Evolutionary conservation across 2,329 filamentous ascomycete species (phyloP), one percentile per base, ranked within the genome.

Genomic region (Ophiostoma fasciatum): DNA sequence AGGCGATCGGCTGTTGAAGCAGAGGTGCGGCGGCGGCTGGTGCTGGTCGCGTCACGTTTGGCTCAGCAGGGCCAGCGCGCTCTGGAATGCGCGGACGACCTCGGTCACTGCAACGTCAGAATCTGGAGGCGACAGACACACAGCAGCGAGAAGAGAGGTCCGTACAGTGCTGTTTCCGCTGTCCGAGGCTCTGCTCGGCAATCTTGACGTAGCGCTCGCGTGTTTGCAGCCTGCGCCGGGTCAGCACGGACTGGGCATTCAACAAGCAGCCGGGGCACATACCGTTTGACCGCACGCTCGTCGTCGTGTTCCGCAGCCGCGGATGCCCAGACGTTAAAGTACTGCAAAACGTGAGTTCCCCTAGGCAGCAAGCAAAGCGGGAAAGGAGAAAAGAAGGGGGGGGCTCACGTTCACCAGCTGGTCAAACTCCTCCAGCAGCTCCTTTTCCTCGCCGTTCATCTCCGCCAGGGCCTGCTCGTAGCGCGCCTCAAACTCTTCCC

Each of bases 131-230:
- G 28, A 8, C 27, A 12, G 6, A 28, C 30, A 17, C 7, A 21
- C 12, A 17, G 15, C 5, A 18, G 4, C 10, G 11, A 17, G 5
- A 2, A n/a, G 28, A 9, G 10, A 5, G 18, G 25, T 21, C 59
- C 80, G 61, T 60, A 93, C 85, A 82, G 49, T 94, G 85, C 42
- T 77, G 66, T 50, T 85, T 79, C 52, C 80, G 90, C 46, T 78
- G 68, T 36, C 75, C 72, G 38, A 93, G 63, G 19, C 65, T 69
- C 27, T 72, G 62, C 52, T 94, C 87, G 0, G 78, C 73, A 29
- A 83, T 63, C 42, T 78, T 73, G 21, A 93, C 82, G 52, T 78
- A 81, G 42, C 74, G 66, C 52, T 79, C 74, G 42, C 85, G 75
- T 3, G 87, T 94, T 50, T 78, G 80, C 31, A 94, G 65, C 37